Evolutionary conservation across 208 protist genomes (phyloP), one percentile per base, ranked within the genome.

Genomic region (Leishmania tropica): DNA sequence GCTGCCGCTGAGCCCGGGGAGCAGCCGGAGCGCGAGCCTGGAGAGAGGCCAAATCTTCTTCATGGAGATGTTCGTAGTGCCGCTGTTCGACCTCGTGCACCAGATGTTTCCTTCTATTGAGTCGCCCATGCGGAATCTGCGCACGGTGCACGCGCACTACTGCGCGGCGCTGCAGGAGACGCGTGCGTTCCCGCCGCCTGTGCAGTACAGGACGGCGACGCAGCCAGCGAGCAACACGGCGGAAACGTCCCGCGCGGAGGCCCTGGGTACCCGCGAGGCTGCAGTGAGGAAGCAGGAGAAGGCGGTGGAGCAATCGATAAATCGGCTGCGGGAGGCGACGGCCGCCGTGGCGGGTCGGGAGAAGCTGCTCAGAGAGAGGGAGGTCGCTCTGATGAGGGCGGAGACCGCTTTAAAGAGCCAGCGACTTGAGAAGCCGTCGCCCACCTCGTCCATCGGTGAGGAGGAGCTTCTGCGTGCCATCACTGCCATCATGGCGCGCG

Each of bases 51-150:
- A 97, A 71, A 75, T 98, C 40, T 85, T 83, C 68, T 98, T 98
- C 68, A 81, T 98, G 10, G 88, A 94, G 73, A 81, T 68, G 72
- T 91, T 96, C 78, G 93, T 96, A 13, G 86, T 94, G 13, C 95
- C 95, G 5, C 71, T 89, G 28, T 96, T 94, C 72, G 85, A 96
- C 78, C 35, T 95, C 1, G 73, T 97, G 31, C 83, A 94, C 1
- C 88, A 93, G 62, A 70, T 96, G 4, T 94, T 96, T 67, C 90
- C 94, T 1, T 24, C 21, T 5, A 70, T 96, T 19, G 75, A 79
- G 11, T 79, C 83, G 19, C 92, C 94, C 6, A 42, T 96, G 47
- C 81, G 71, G 42, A 87, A 94, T 42, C 87, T 97, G 64, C 82
- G 85, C 17, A 48, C 56, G 6, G 60, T 96, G 48, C 87, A 91